Base-by-base conservation (phyloP, 352 stramenopile genomes). In the Peronosclerospora sorghi region DNA sequence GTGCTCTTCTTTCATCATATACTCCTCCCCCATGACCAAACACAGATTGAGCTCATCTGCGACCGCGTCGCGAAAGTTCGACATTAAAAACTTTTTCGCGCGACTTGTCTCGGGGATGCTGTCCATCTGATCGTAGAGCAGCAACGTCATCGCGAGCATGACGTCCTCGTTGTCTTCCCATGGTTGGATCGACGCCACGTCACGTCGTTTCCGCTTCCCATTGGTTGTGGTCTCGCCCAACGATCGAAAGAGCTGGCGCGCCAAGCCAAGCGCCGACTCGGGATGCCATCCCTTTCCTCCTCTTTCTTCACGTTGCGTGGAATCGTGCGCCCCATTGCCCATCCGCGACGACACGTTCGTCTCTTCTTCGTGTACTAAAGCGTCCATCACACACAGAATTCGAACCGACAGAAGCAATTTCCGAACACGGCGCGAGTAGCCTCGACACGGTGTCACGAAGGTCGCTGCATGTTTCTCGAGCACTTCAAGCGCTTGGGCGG, bases 361-460 rank as follows among this genome's bases (percentile, higher is more conserved):
- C n/a, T 56, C 44, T 4, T 6, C 24, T 14, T 56, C 28, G n/a
- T n/a, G 29, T n/a, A 38, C 58, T 30, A 73, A 46, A 14, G 65
- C 42, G 35, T 78, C 67, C 21, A 78, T 26, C 13, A 78, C 54
- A 21, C 60, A 78, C 3, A 78, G 43, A 10, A 78, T 66, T 21
- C 47, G 54, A 27, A 53, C 65, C 26, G 67, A 59, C 15, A 66
- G 30, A 21, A 62, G 21, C 5, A 74, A 29, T 47, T 55, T 59
- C 37, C 36, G 44, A 12, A 39, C 13, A 18, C 17, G 32, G 14
- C 45, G 27, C 7, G 32, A 51, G 30, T 15, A 24, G 34, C 15
- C 32, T 8, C 10, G 30, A n/a, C 15, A 42, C 28, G 46, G 45
- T 20, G 32, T 44, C 28, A 44, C 20, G 7, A 49, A 20, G 35